These are phyloP conservation scores for Cryptococcus amylolentus DNA, from an alignment of 1,284 basidiomycete species.

Conservation along the genomic window DNA sequence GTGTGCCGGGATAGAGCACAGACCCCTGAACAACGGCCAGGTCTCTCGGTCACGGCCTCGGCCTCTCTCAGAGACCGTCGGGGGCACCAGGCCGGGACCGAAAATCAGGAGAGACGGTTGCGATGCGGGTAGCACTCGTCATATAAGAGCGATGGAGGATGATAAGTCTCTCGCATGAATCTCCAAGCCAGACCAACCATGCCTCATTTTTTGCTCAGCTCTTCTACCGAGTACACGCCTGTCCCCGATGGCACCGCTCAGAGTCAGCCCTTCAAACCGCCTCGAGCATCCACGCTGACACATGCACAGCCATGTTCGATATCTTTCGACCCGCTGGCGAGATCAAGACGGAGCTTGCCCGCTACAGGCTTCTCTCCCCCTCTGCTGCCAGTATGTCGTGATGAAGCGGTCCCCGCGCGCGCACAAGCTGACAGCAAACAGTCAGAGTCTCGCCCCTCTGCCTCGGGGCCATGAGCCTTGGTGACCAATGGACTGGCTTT, in stretches of 20 bases:
- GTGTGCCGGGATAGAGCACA: no score
- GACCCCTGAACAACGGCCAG: no score
- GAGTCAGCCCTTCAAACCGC: constrained; percentile 1
- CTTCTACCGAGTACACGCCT: constrained; percentile 10
- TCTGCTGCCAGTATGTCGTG: constrained; percentile 43
- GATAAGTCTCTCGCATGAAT: no score
- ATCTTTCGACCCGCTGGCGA: constrained; percentile 27
- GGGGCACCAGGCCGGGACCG: no score
- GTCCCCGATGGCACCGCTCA: background rate
- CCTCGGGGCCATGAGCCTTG: constrained; percentile 6
- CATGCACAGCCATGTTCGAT: constrained; percentile 5
- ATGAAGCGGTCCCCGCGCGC: background rate
- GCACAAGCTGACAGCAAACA: background rate
- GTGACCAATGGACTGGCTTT: constrained; percentile 1
- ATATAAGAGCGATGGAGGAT: no score
- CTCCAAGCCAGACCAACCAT: background rate
- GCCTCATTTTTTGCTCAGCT: constrained; percentile 3
- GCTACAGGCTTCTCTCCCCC: constrained; percentile 52
- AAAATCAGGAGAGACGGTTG: no score
- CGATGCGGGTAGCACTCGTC: no score
- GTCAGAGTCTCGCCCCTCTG: constrained; percentile 8
- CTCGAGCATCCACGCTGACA: background rate
- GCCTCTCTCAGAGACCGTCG: no score
- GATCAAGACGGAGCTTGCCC: constrained; percentile 38
- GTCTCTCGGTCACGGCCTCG: no score